Base-by-base conservation (phyloP, 2,329 filamentous ascomycete genomes). In the Fusarium sp. region DNA sequence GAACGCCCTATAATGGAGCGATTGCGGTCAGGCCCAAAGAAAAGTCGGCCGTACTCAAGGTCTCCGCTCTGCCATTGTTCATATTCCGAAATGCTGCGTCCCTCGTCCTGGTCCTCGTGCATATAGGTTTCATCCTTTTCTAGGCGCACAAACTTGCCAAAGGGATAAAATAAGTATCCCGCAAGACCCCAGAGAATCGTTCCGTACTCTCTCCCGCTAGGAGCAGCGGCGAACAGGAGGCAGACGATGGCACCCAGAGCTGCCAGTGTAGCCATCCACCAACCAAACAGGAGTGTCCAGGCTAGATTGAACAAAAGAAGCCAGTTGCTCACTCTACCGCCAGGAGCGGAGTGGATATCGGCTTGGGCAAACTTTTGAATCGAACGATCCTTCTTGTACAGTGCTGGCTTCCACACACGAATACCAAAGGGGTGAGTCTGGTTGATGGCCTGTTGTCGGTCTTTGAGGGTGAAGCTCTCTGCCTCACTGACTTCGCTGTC, bases 1-100 rank as follows among this genome's bases (percentile, higher is more conserved):
- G 93, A 91, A 41, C 92, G 89, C 22, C 94, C 95, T 38, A 97
- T 82, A 47, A 98, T 88, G 7, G 93, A 96, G 49, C 91, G 87
- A 68, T 84, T 88, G 58, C 86, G 80, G 50, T 87, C 87, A 4
- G 95, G 95, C 0, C 95, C 96, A 75, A 99, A 99, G 80, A 99
- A 98, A 3, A 99, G 85, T 31, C 94, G 87, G 4, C 95, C 95
- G 75, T 98, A 93, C 76, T 99, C 95, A 31, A 99, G 85, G 72
- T 99, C 95, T 46, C 95, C 95, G 73, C 88, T 97, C 79, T 99
- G 95, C 95, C 95, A 99, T 78, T 97, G 93, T 76, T 99, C 95
- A 74, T 99, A 99, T 79, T 99, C 95, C 71, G 92, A 96, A 72
- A 99, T 97, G 79, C 93, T 98, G 72, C 95, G 88, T 19, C 95